Percentiles rank a stretch among this genome's conserved stretches.
These are phyloP conservation scores for Meyerozyma athensensis DNA, from an alignment of 1,139 yeast genomes.

Conservation along the genomic window DNA sequence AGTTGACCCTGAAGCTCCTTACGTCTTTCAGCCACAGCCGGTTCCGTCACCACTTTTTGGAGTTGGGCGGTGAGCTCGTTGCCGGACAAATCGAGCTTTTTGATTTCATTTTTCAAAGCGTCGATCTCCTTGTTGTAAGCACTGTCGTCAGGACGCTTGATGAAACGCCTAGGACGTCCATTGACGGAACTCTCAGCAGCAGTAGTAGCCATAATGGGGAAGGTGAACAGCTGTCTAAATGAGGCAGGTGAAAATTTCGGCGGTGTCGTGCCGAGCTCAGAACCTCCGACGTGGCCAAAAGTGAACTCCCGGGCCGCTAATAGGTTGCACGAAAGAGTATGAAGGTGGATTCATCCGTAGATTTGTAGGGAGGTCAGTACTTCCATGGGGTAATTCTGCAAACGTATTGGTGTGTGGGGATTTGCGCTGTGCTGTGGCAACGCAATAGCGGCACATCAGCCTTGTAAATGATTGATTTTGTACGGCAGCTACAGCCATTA, in stretches of 20 bases:
- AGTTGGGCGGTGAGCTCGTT: constrained; percentile 40
- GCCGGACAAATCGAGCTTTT: constrained; percentile 55
- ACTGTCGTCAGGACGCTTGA: constrained; percentile 75
- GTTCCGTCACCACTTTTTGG: constrained; percentile 39
- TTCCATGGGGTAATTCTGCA: no score
- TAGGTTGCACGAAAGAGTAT: no score
- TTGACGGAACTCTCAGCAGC: constrained; percentile 15
- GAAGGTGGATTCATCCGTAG: no score
- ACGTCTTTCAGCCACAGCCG: constrained; percentile 48
- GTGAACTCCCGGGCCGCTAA: not conserved
- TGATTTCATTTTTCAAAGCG: constrained; percentile 61
- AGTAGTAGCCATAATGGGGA: constrained; percentile 17
- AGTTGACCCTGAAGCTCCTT: constrained; percentile 63
- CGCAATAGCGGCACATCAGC: no score
- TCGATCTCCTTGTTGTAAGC: constrained; percentile 56
- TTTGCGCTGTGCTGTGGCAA: no score
- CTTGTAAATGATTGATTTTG: no score
- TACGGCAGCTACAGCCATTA: no score
- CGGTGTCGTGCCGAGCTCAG: constrained; percentile 7
- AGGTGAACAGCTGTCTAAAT: no score
- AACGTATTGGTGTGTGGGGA: no score
- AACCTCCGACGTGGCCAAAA: not conserved
- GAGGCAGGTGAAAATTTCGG: constrained; percentile 11
- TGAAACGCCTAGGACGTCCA: constrained; percentile 40
- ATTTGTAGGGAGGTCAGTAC: no score